Conservation (phyloP, 1,139 yeast genomes). For the Blastobotrys indianensis region DNA sequence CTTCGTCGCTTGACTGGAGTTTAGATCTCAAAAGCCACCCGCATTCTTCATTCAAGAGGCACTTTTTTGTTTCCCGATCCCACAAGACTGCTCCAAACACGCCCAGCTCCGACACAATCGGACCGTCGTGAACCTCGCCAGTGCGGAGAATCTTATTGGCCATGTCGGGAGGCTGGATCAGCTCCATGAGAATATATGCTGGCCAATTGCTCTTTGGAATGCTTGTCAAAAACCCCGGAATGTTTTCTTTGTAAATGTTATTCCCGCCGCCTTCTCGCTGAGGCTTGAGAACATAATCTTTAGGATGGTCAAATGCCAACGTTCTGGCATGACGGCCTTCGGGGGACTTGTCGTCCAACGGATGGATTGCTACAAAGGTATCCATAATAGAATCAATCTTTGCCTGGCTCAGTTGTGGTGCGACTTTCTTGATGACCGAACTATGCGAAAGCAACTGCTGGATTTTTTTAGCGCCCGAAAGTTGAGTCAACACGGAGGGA, state of each 20-base stretch:
- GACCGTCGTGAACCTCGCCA: slow-evolving; percentile 55
- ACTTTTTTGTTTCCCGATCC: slow-evolving; percentile 53
- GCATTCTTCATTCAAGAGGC: slow-evolving; percentile 57
- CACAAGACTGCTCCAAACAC: slow-evolving; percentile 79
- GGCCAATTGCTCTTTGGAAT: slow-evolving; percentile 75
- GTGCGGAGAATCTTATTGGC: slow-evolving; percentile 67
- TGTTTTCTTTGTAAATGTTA: slow-evolving; percentile 78
- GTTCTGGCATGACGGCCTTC: slow-evolving; percentile 60
- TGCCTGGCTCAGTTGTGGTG: slow-evolving; percentile 39
- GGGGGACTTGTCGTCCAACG: slow-evolving; percentile 61
- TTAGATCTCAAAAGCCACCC: slow-evolving; percentile 90
- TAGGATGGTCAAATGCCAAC: slow-evolving; percentile 63
- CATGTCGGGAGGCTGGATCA: slow-evolving; percentile 68
- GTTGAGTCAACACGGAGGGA: slow-evolving; percentile 81
- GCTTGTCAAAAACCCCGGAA: slow-evolving; percentile 60
- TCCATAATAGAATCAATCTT: slow-evolving; percentile 37
- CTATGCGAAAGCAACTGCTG: slow-evolving; percentile 77
- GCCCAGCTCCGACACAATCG: slow-evolving; percentile 84
- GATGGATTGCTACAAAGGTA: slow-evolving; percentile 82
- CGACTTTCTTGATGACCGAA: slow-evolving; percentile 43
- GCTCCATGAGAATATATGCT: slow-evolving; percentile 89
- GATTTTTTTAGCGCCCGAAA: slow-evolving; percentile 87
- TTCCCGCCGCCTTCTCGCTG: slow-evolving; percentile 98
- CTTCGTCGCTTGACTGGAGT: slow-evolving; percentile 82
- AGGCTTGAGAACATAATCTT: slow-evolving; percentile 79